A percentile compares a stretch with the other conserved stretches of the same genome.
phyloP scores from a whole-genome alignment of 2,329 filamentous ascomycete genomes.

The Phialocephala subalpina region DNA sequence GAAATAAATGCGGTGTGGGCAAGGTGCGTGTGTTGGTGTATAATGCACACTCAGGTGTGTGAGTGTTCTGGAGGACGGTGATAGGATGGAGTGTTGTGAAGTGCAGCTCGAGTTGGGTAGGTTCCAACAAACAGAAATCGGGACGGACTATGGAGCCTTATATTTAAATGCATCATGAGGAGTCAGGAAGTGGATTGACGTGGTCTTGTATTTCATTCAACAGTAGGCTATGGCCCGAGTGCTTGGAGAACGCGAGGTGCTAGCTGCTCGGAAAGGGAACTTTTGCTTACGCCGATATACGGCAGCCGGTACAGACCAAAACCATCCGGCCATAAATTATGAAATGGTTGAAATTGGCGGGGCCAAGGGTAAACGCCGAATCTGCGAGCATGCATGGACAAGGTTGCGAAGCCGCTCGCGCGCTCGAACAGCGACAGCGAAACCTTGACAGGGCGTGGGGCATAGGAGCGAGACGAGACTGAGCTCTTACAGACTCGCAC shows the following conservation, averaged over 20 bases:
- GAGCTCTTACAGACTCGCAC: background rate
- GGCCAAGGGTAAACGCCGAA: constrained; percentile 5
- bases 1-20: constrained; percentile 7
- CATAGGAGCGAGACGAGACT: no score
- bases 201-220: constrained; percentile 7
- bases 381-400: background rate
- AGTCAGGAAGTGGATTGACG: constrained; percentile 2
- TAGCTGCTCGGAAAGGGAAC: background rate
- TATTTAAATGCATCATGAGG: constrained; percentile 9
- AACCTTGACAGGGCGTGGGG: background rate
- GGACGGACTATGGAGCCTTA: background rate
- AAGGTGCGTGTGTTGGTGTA: constrained; percentile 7
- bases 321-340: background rate
- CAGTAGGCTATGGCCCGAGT: constrained; percentile 10
- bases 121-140: background rate
- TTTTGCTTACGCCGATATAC: constrained; percentile 3
- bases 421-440: background rate
- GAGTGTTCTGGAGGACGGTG: background rate
- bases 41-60: background rate
- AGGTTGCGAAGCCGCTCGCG: constrained; percentile 5
- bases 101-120: background rate
- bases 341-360: background rate
- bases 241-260: background rate
- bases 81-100: background rate
- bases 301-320: background rate